Conservation (phyloP, 805 yeast species). For the Cephaloascus albidus region DNA sequence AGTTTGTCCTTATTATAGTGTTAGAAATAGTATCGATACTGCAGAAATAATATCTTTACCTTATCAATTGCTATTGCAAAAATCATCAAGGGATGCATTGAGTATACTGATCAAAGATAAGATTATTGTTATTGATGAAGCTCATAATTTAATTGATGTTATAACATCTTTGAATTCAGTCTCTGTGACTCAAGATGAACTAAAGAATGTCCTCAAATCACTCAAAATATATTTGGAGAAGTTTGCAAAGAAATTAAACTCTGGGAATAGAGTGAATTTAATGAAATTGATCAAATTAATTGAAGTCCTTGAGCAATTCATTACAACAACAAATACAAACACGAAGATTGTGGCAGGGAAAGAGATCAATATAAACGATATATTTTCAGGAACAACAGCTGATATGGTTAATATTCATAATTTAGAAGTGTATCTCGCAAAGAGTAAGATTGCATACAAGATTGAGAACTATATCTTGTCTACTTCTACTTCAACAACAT, state of each 20-base stretch:
- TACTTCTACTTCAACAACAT: constrained; percentile 4
- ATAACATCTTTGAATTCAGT: constrained; percentile 63
- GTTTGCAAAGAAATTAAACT: constrained; percentile 56
- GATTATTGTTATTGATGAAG: constrained; percentile 81
- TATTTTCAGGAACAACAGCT: constrained; percentile 52
- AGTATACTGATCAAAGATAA: constrained; percentile 52
- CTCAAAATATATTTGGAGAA: constrained; percentile 46
- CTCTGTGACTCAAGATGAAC: constrained; percentile 39
- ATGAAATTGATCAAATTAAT: constrained; percentile 54
- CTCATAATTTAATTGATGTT: constrained; percentile 80
- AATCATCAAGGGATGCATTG: constrained; percentile 47
- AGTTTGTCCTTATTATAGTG: constrained; percentile 79
- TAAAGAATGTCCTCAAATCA: constrained; percentile 34
- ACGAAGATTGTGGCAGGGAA: constrained; percentile 38
- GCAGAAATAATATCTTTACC: constrained; percentile 82
- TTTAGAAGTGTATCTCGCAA: constrained; percentile 51
- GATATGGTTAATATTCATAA: constrained; percentile 66
- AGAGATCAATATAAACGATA: constrained; percentile 37
- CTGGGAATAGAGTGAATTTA: constrained; percentile 63
- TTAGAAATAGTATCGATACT: constrained; percentile 41
- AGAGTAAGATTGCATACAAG: constrained; percentile 75
- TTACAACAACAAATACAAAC: constrained; percentile 15
- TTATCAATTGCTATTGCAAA: constrained; percentile 66
- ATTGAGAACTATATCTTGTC: constrained; percentile 59
- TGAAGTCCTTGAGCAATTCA: constrained; percentile 38